A percentile compares a stretch with the other conserved stretches of the same genome.
phyloP scores from a whole-genome alignment of 345 rosid species.

The Citrus mangshanensis region DNA sequence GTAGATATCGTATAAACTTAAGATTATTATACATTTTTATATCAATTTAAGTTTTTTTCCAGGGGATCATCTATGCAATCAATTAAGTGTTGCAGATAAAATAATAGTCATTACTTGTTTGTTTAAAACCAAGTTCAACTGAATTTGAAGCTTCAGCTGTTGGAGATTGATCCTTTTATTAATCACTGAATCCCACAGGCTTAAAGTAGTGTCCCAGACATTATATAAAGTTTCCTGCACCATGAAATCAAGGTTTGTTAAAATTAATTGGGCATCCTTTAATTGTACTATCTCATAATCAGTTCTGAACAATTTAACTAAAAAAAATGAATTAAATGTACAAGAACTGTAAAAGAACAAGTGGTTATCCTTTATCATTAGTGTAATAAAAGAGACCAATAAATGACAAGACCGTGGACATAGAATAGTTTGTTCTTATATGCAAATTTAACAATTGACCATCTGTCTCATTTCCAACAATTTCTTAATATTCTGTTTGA shows the following conservation, averaged over 20 bases:
- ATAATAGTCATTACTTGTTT: constrained; percentile 50
- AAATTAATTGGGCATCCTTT: not conserved
- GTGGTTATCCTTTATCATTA: not conserved
- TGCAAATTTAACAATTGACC: not conserved
- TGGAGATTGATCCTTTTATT: constrained; percentile 66
- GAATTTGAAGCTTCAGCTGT: constrained; percentile 67
- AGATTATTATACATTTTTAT: not conserved
- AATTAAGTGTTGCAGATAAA: not conserved
- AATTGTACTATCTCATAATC: not conserved
- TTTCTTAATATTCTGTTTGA: not conserved
- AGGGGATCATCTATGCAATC: not conserved
- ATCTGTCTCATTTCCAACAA: not conserved
- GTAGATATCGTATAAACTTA: not conserved
- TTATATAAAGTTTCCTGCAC: constrained; percentile 67
- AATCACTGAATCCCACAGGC: constrained; percentile 64
- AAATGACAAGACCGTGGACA: not conserved
- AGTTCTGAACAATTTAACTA: not conserved
- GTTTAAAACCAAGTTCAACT: constrained; percentile 64
- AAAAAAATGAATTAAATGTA: not conserved
- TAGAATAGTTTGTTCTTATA: not conserved
- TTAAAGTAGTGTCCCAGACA: constrained; percentile 66
- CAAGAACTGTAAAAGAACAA: not conserved
- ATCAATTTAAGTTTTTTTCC: not conserved
- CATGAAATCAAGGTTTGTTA: constrained; percentile 20
- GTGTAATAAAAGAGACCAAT: not conserved